A percentile compares a stretch with the other conserved stretches of the same genome.
Conservation (phyloP, 768 basidiomycete genomes). For the Leccinum uliginosum region DNA sequence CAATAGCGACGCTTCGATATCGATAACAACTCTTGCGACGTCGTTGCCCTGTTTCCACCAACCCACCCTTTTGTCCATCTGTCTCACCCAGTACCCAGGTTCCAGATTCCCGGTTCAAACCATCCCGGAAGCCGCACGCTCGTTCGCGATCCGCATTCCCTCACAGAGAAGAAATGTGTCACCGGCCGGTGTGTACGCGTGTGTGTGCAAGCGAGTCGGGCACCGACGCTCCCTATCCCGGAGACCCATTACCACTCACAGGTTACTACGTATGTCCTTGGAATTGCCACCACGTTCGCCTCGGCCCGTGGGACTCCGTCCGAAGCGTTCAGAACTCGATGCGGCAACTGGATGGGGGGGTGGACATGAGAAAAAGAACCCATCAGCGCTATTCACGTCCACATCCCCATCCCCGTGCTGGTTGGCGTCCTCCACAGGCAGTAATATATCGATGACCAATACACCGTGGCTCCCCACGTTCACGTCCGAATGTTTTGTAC, state of each 20-base stretch:
- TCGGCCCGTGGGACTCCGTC: not conserved
- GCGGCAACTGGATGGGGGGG: not conserved
- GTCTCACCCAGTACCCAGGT: not conserved
- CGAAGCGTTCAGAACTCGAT: not conserved
- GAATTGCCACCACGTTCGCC: not conserved
- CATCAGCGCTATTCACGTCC: not conserved
- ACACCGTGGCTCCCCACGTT: constrained; percentile 8
- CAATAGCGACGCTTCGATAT: not conserved
- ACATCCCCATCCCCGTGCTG: not conserved
- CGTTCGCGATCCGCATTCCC: not conserved
- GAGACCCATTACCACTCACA: not conserved
- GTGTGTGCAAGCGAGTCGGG: not conserved
- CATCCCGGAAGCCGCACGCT: not conserved
- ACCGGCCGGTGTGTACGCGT: not conserved
- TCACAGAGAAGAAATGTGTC: not conserved
- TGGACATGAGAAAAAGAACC: not conserved
- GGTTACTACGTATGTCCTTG: not conserved
- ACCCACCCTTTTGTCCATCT: not conserved
- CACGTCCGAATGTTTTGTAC: not conserved
- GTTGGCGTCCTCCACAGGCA: not conserved
- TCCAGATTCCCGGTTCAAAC: constrained; percentile 1
- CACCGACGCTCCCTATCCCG: not conserved
- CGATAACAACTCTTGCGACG: not conserved
- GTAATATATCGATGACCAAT: not conserved
- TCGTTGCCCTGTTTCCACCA: not conserved